Evolutionary conservation across 805 yeast genomes (phyloP), one percentile per base, ranked within the genome.

Genomic region (Metschnikowia dekortorum): DNA sequence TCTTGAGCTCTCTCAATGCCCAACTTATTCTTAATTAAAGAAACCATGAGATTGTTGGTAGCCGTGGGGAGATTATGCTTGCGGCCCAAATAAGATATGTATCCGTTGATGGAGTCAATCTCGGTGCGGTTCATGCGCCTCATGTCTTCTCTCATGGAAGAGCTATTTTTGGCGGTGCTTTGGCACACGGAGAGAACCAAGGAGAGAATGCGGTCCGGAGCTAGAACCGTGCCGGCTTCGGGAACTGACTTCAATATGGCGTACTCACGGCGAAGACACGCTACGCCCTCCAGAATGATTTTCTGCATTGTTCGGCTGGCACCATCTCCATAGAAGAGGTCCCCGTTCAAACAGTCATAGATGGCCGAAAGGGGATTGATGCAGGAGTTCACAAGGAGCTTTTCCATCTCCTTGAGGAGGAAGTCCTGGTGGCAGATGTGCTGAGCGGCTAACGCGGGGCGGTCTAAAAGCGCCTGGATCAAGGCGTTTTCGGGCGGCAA

Each of bases 301-400:
- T 66, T 61, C 22, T 54, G 59, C 60, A 81, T 64, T 6, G 80
- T 57, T 1, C 57, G 53, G 9, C 62, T 48, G 2, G 71, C 61
- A 7, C 71, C 61, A 3, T 66, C 61, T 33, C 78, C 69, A 14
- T 67, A 60, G n/a, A 75, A 66, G 16, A 92, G 68, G 46, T 85
- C 88, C 33, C 95, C 96, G 61, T 94, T 94, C 36, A 75, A 62
- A 61, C 94, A 86, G 64, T 88, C 86, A 28, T 87, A 67, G 22
- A 89, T 70, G 0, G 96, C 85, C 0, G 97, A 87, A 30, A 86
- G 70, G 0, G 97, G 87, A 61, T 94, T 92, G 56, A 92, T 83
- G 61, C 94, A 87, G 1, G 88, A 78, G 62, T 94, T 94, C 18
- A 87, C 83, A 41, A 86, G 73, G 50, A 92, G 78, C 65, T 92